These are phyloP conservation scores for Eleusine coracana DNA, from an alignment of 176 grass and related monocot genomes.

Conservation along the genomic window DNA sequence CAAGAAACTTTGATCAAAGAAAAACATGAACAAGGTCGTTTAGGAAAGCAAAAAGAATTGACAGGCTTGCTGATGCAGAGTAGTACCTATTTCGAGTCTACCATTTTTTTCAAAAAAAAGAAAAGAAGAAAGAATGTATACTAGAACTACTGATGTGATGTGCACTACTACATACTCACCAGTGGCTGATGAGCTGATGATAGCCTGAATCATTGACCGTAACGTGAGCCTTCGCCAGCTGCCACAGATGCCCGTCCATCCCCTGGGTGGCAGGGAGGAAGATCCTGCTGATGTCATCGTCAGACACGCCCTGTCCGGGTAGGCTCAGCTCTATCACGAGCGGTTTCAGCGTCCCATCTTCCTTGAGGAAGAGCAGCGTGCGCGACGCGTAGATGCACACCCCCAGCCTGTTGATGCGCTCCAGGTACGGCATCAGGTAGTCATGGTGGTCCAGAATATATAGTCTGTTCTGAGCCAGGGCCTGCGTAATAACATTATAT, in stretches of 20 bases:
- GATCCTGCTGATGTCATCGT: constrained; percentile 53
- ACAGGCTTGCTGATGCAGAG: too few relatives aligned
- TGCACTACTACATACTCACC: constrained; percentile 46
- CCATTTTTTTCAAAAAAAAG: too few relatives aligned
- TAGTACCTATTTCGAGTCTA: too few relatives aligned
- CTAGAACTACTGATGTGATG: background rate
- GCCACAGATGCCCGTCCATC: constrained; percentile 54
- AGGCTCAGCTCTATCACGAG: constrained; percentile 79
- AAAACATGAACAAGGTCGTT: too few relatives aligned
- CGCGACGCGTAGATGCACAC: constrained; percentile 87
- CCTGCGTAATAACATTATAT: constrained; percentile 36
- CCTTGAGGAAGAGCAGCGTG: constrained; percentile 79
- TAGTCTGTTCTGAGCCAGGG: constrained; percentile 48
- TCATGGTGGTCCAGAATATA: constrained; percentile 91
- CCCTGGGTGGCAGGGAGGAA: constrained; percentile 60
- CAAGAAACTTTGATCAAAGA: too few relatives aligned
- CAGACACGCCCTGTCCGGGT: constrained; percentile 1
- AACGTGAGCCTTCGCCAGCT: constrained; percentile 84
- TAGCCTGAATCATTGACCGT: constrained; percentile 91
- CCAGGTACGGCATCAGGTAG: constrained; percentile 87
- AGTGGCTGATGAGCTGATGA: constrained; percentile 98
- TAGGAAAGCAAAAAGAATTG: too few relatives aligned
- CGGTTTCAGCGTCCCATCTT: constrained; percentile 61
- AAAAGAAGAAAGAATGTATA: too few relatives aligned
- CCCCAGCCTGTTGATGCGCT: constrained; percentile 64